These are phyloP conservation scores for Leishmania aethiopica DNA, from an alignment of 208 protist species.

Conservation along the genomic window DNA sequence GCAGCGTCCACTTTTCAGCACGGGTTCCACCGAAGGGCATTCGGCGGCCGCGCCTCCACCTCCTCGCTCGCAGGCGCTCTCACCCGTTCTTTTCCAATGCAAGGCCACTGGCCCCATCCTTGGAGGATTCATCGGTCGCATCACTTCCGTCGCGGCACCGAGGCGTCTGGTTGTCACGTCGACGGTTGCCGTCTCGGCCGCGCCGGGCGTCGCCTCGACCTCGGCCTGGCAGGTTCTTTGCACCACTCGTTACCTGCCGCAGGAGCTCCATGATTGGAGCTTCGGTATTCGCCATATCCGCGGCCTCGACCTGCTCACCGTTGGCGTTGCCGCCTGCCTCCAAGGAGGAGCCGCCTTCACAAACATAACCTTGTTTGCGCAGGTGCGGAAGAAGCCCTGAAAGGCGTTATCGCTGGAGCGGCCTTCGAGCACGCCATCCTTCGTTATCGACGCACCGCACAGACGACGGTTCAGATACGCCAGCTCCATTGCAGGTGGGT, in stretches of 20 bases:
- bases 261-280: neutral
- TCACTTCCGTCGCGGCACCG: neutral
- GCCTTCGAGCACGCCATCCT: neutral
- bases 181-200: too few species aligned
- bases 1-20: too few species aligned
- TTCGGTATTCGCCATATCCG: neutral
- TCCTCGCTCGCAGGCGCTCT: too few species aligned
- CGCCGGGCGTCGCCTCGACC: neutral
- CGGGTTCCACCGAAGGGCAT: too few species aligned
- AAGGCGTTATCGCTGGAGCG: neutral
- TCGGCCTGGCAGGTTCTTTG: neutral
- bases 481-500: neutral
- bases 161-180: too few species aligned
- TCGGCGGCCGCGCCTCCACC: too few species aligned
- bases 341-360: neutral
- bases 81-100: neutral
- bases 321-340: neutral
- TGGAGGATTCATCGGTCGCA: neutral
- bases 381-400: neutral
- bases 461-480: neutral
- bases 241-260: neutral
- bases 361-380: neutral
- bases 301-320: neutral
- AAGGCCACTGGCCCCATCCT: neutral
- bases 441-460: neutral